A percentile compares a stretch with the other conserved stretches of the same genome.
Evolutionary conservation across 2,329 filamentous ascomycete genomes (phyloP).

Genomic region (Xylogone sp.): DNA sequence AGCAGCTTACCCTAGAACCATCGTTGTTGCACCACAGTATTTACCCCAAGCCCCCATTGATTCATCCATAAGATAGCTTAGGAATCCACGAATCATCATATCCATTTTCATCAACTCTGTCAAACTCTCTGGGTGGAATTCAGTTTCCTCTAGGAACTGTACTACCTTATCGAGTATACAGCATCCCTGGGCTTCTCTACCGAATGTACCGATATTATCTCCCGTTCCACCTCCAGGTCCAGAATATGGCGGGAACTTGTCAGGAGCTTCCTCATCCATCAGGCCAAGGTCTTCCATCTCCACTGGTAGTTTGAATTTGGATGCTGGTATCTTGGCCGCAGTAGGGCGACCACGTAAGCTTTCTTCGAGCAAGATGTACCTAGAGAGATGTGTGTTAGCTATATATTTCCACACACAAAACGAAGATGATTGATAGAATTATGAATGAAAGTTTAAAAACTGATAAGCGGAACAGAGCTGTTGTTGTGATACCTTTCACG

Average conservation of each 20-base stretch:
- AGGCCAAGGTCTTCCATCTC: background rate
- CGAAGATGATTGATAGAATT: background rate
- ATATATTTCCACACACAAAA: background rate
- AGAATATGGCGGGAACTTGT: background rate
- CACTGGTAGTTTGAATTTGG: background rate
- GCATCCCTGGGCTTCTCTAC: conserved; percentile 17
- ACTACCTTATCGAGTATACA: conserved; percentile 10
- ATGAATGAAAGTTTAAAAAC: background rate
- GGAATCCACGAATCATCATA: background rate
- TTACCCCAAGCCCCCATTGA: background rate
- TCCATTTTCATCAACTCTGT: background rate
- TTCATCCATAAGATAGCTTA: background rate
- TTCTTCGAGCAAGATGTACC: background rate
- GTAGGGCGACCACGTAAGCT: background rate
- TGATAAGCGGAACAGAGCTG: background rate
- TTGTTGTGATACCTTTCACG: conserved; percentile 24
- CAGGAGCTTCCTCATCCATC: background rate
- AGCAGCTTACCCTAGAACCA: background rate
- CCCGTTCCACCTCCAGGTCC: background rate
- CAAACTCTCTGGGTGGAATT: background rate
- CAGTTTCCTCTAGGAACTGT: background rate
- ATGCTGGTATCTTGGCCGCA: background rate
- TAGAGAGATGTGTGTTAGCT: background rate
- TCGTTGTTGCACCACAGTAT: background rate
- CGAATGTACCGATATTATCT: conserved; percentile 11